These are phyloP conservation scores for Malassezia japonica DNA, from an alignment of 1,284 basidiomycete species.

Conservation along the genomic window DNA sequence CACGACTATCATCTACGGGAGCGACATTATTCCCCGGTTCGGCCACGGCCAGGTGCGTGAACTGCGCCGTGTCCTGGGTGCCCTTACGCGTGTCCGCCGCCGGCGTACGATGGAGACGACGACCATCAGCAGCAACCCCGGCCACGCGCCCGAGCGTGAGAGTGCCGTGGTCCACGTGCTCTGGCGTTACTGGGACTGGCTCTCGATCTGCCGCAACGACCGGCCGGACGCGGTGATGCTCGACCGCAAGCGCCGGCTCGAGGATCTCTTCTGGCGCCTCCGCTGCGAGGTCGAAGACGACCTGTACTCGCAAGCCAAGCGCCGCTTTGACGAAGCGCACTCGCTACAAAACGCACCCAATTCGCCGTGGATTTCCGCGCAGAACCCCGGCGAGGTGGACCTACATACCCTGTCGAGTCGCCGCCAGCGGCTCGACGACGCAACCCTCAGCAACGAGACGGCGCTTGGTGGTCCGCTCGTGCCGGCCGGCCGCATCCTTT, in stretches of 20 bases:
- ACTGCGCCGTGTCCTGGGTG: conserved; percentile 43
- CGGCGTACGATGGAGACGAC: conserved; percentile 22
- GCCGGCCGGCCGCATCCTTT: conserved; percentile 35
- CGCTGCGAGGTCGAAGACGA: conserved; percentile 44
- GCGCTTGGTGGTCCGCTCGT: conserved; percentile 35
- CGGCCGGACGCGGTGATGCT: conserved; percentile 34
- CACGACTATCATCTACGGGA: conserved; percentile 33
- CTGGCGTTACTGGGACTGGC: conserved; percentile 41
- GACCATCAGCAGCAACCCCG: not conserved
- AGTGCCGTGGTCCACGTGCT: conserved; percentile 35
- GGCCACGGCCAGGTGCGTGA: conserved; percentile 45
- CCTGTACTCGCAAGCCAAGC: conserved; percentile 38
- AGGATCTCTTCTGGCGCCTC: conserved; percentile 39
- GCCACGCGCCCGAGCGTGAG: conserved; percentile 18
- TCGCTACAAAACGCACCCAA: conserved; percentile 17
- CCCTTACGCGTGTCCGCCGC: conserved; percentile 37
- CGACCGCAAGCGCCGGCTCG: conserved; percentile 32
- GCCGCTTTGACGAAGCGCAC: conserved; percentile 20
- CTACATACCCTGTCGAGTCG: conserved; percentile 35
- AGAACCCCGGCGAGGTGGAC: conserved; percentile 23
- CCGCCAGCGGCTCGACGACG: conserved; percentile 32
- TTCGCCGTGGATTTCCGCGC: conserved; percentile 39
- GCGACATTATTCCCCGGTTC: conserved; percentile 41
- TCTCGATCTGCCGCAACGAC: conserved; percentile 21
- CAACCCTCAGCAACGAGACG: conserved; percentile 35